Evolutionary conservation across 768 basidiomycete genomes (phyloP).

Genomic region (Pisolithus microcarpus): DNA sequence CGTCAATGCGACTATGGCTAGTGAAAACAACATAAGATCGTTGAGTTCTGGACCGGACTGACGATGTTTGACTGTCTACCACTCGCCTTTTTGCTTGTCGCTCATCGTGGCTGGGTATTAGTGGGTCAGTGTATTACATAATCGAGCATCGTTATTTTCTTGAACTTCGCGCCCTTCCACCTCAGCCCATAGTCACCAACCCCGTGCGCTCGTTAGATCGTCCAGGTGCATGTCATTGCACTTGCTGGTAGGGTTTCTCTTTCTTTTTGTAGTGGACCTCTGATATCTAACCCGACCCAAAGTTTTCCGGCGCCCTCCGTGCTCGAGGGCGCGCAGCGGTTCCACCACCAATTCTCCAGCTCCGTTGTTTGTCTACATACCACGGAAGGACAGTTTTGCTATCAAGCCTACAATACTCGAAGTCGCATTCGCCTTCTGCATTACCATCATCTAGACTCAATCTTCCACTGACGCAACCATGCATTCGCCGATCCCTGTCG

Average conservation of each 20-base stretch:
- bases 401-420: slow-evolving; percentile 5
- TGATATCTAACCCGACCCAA: background rate
- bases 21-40: background rate
- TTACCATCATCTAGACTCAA: slow-evolving; percentile 32
- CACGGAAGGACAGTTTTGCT: slow-evolving; percentile 10
- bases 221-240: slow-evolving; percentile 5
- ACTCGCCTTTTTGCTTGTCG: slow-evolving; percentile 36
- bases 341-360: slow-evolving; percentile 3
- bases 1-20: slow-evolving; percentile 11
- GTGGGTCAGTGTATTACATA: slow-evolving; percentile 10
- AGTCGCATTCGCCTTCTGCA: slow-evolving; percentile 1
- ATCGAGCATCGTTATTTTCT: background rate
- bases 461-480: slow-evolving; percentile 28
- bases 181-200: background rate
- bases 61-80: background rate
- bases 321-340: slow-evolving; percentile 13
- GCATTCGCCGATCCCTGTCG: slow-evolving; percentile 18
- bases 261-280: background rate
- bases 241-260: slow-evolving; percentile 9
- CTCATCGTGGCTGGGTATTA: slow-evolving; percentile 17
- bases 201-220: background rate
- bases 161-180: background rate
- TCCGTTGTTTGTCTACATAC: slow-evolving; percentile 12
- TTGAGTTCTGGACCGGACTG: background rate
- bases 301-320: slow-evolving; percentile 35